Evolutionary conservation across 768 basidiomycete species (phyloP), one percentile per base, ranked within the genome.

Genomic region (Dentipellis sp.): DNA sequence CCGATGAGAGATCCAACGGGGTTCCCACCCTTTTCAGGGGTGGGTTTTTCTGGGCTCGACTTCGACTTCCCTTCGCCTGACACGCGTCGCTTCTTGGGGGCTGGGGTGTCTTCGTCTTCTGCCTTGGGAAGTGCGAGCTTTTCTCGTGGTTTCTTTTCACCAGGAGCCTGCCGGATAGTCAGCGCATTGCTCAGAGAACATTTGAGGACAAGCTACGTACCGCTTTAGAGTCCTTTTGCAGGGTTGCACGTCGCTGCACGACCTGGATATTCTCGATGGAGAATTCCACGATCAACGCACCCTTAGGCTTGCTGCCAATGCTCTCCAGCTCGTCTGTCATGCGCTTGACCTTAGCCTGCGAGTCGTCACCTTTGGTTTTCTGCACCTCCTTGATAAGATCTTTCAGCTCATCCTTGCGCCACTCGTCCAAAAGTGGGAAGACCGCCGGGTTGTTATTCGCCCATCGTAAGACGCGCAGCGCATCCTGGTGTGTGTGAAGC

Each of bases 261-360:
- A 94, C 91, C 70, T 93, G 88, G 17, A 91, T 74, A 65, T 97
- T 97, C 74, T 97, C 94, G 52, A 97, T 92, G 40, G 92, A 94
- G 69, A 97, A 97, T 71, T 98, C 94, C n/a, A 93, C 82, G 63
- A 95, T 86, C 58, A 97, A 69, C 4, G 81, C 75, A 14, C 78
- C 78, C 57, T 62, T 73, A 21, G 63, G 59, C 16, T 73, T 73
- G 39, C 75, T 80, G 47, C 74, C 74, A 16, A 68, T 71, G 57
- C 72, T 76, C 56, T 73, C 78, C 39, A 63, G 70, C 49, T 69
- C 67, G 58, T 72, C 72, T 47, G 79, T 67, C 64, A 84, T 82
- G 22, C 75, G 75, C 63, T 83, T 82, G 60, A 86, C 68, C 62
- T 80, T 78, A 66, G 82, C 81, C 48, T 82, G 66, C 62, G 82